These are phyloP conservation scores for Sugiyamaella boreocaroliniensis DNA, from an alignment of 805 yeast genomes.

Conservation along the genomic window DNA sequence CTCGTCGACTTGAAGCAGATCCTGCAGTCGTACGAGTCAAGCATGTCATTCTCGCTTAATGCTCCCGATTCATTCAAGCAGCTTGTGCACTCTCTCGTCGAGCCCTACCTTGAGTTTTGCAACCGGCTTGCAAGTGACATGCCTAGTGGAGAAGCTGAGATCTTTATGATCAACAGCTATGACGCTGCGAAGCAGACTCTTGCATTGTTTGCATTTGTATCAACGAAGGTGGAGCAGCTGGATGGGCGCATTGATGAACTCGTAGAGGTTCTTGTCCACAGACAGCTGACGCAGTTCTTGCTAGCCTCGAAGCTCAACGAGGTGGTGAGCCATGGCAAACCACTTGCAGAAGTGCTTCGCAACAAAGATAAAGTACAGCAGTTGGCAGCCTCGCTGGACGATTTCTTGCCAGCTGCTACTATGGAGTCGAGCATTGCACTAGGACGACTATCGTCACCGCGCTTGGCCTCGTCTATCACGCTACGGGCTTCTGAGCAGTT, in stretches of 20 bases:
- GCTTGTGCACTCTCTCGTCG: constrained; percentile 28
- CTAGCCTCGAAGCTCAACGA: constrained; percentile 20
- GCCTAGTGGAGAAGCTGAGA: constrained; percentile 27
- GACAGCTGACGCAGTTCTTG: constrained; percentile 22
- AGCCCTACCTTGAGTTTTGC: constrained; percentile 29
- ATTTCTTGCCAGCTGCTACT: constrained; percentile 31
- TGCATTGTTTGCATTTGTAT: constrained; percentile 26
- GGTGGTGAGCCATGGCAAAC: background rate
- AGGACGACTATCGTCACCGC: constrained; percentile 30
- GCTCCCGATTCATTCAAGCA: constrained; percentile 16
- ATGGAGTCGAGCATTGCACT: constrained; percentile 27
- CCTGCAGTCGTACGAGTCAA: constrained; percentile 40
- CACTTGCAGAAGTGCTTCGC: constrained; percentile 1
- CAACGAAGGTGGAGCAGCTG: constrained; percentile 27
- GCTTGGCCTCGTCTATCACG: constrained; percentile 27
- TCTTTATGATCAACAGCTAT: constrained; percentile 31
- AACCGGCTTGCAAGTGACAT: constrained; percentile 23
- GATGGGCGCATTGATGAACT: constrained; percentile 24
- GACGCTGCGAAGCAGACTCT: constrained; percentile 30
- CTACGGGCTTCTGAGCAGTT: constrained; percentile 28
- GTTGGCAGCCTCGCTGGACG: constrained; percentile 25
- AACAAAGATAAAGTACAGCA: constrained; percentile 10
- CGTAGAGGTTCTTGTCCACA: constrained; percentile 22
- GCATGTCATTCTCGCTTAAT: constrained; percentile 20
- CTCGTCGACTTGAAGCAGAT: constrained; percentile 54